These are phyloP conservation scores for Castanospermum australe DNA, from an alignment of 306 rosid genomes.

Conservation along the genomic window DNA sequence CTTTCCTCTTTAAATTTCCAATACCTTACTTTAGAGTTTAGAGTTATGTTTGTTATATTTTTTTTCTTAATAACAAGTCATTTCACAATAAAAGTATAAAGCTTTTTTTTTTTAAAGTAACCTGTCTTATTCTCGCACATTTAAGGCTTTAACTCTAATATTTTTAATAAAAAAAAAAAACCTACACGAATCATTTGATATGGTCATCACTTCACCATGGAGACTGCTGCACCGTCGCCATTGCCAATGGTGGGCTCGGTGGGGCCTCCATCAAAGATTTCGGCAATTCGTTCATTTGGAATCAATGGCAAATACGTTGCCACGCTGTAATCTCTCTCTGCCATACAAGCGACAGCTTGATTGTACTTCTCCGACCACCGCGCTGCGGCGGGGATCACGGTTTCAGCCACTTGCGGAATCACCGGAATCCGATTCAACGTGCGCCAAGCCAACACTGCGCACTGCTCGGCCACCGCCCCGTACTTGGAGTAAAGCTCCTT, in stretches of 20 bases:
- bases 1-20: too few relatives aligned
- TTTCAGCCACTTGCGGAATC: slow-evolving; percentile 41
- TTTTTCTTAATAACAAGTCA: too few relatives aligned
- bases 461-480: slow-evolving; percentile 50
- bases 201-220: not conserved
- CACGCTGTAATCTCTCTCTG: slow-evolving; percentile 24
- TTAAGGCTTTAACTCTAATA: too few relatives aligned
- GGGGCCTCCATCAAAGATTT: slow-evolving; percentile 32
- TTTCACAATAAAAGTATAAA: too few relatives aligned
- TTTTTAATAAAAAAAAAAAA: too few relatives aligned
- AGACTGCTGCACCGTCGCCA: not conserved
- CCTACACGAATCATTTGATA: not conserved
- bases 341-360: slow-evolving; percentile 24
- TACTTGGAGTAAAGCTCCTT: slow-evolving; percentile 39
- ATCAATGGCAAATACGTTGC: slow-evolving; percentile 41
- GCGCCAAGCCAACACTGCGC: slow-evolving; percentile 47
- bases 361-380: slow-evolving; percentile 50
- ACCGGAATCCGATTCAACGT: slow-evolving; percentile 47
- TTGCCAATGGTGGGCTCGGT: not conserved
- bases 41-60: too few relatives aligned
- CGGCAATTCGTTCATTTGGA: slow-evolving; percentile 43
- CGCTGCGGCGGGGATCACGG: slow-evolving; percentile 42
- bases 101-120: too few relatives aligned
- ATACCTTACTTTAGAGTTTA: too few relatives aligned
- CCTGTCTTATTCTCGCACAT: too few relatives aligned